Evolutionary conservation across 2,329 filamentous ascomycete genomes (phyloP), one percentile per base, ranked within the genome.

Genomic region (Apiospora koreana): DNA sequence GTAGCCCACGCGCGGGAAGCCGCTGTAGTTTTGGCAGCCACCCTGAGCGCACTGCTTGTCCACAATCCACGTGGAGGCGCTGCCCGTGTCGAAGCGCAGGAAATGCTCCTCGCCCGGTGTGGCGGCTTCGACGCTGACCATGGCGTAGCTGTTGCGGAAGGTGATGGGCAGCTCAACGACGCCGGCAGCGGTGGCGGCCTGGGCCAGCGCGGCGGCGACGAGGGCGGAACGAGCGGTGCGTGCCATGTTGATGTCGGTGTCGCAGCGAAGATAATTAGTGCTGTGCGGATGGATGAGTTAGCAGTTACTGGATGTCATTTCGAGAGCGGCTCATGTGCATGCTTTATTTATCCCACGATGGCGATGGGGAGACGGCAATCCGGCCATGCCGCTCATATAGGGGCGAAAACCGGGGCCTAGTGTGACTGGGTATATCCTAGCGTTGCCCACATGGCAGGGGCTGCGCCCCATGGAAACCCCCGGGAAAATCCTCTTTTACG

Each of bases 41-140:
- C 73, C 69, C 38, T 64, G 64, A 16, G 76, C 74, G 71, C 77
- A 81, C 16, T 70, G 35, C 1, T 28, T 65, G 41, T 79, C 77
- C 45, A 79, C 69, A 6, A 80, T 75, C 80, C 81, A 82, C 0
- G 80, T 68, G 0, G 80, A 78, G 1, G 80, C 69, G 68, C 79
- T 81, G 28, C 81, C 80, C 0, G 79, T 82, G 71, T 82, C 80
- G 69, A 81, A 81, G 14, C 75, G 70, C 6, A 82, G 74, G 1
- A 73, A 71, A 69, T 77, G 76, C 0, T 69, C 72, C 65, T 76
- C 72, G 12, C 73, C 46, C 0, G 80, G 81, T 3, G 77, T 79
- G 48, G 80, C 80, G 14, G 78, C 64, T 42, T 72, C 65, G 50
- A 69, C 67, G 14, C 72, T 69, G n/a, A 73, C 72, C 25, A 68